Base-by-base conservation (phyloP, 2,329 filamentous ascomycete genomes). In the Fusarium hainanense region DNA sequence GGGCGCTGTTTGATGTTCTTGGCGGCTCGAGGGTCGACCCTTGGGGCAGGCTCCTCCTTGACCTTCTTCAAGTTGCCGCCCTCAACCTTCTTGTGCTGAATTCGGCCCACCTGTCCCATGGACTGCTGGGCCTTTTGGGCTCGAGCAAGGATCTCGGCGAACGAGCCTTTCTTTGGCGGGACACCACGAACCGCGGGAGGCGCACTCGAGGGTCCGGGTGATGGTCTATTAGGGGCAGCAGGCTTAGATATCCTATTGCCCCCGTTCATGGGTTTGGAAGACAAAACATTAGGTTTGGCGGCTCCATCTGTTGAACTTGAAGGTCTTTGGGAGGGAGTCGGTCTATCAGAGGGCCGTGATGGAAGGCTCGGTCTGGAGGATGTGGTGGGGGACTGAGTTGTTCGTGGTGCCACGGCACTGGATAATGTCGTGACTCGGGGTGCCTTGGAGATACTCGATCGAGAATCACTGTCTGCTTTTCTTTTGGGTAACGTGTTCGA, bases 1-100 rank as follows among this genome's bases (percentile, higher is more conserved):
- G 63, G 58, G 8, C 61, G 54, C 20, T 63, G 66, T 50, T 72
- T 66, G 20, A 34, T 7, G 12, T 30, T 71, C 69, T 76, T 80
- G 13, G 56, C 42, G 14, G 51, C 58, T 37, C 70, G 67, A n/a
- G 71, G 65, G 40, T 71, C 71, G 3, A 51, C 50, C 66, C 76
- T 78, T n/a, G 75, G 72, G 23, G 51, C 23, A 20, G 75, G 74
- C 30, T 83, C 83, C 48, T 85, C 85, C 70, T 83, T 85, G 63
- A 83, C 85, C 77, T 84, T 66, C 65, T 66, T 74, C 27, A 55
- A 83, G 9, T 85, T 80, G n/a, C 85, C 79, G 74, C 89, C 91
- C 71, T 92, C 91, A 3, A 89, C 86, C 21, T 90, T 85, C 77
- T 93, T 93, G 78, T 93, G 91, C 76, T 93, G 91, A 70, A 93